Evolutionary conservation across 352 stramenopile species (phyloP).

Genomic region (Globisporangium perplexum): DNA sequence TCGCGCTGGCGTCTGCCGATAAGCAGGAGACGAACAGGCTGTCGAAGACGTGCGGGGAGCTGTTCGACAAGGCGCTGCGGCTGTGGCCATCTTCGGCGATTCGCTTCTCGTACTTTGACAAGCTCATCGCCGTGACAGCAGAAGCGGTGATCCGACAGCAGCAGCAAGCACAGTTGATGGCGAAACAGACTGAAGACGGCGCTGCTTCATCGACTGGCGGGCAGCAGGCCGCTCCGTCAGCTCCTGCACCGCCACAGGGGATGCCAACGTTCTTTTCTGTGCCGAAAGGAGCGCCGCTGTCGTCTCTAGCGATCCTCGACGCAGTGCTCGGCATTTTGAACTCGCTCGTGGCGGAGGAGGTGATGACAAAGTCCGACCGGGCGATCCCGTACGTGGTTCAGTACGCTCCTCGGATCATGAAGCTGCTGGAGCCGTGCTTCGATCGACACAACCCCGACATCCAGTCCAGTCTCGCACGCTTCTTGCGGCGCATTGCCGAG

Average conservation of each 20-base stretch:
- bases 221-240: constrained; percentile 16
- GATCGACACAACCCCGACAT: constrained; percentile 79
- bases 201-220: constrained; percentile 6
- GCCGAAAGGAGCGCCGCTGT: constrained; percentile 76
- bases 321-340: constrained; percentile 86
- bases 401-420: constrained; percentile 87
- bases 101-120: constrained; percentile 90
- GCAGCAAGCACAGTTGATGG: constrained; percentile 27
- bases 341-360: constrained; percentile 68
- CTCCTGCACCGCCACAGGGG: constrained; percentile 22
- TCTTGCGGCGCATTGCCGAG: constrained; percentile 70
- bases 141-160: constrained; percentile 81
- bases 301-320: constrained; percentile 82
- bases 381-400: constrained; percentile 81
- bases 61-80: constrained; percentile 84
- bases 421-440: constrained; percentile 86
- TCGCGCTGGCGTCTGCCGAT: constrained; percentile 83
- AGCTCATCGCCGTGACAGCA: constrained; percentile 86
- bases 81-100: constrained; percentile 83
- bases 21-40: constrained; percentile 85
- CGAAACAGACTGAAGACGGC: constrained; percentile 11
- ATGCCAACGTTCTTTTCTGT: constrained; percentile 82
- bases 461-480: constrained; percentile 58
- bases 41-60: constrained; percentile 83
- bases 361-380: constrained; percentile 68